Conservation (phyloP, 208 protist genomes). For the Trypanosoma cruzi region DNA sequence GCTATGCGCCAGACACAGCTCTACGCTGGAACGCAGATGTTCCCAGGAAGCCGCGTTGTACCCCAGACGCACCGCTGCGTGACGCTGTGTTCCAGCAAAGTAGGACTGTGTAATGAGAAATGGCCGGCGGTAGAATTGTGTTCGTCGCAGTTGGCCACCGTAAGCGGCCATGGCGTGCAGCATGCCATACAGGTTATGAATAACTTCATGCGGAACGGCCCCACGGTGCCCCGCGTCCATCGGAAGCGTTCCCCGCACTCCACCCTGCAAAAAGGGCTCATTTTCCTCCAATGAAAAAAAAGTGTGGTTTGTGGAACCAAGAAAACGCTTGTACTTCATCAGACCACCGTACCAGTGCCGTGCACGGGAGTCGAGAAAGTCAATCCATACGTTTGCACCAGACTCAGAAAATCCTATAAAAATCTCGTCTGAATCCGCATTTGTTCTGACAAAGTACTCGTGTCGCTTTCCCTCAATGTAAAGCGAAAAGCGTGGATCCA, state of each 20-base stretch:
- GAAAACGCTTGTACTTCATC: constrained; percentile 89
- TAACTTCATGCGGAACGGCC: constrained; percentile 88
- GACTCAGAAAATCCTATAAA: constrained; percentile 95
- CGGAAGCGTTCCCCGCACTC: constrained; percentile 82
- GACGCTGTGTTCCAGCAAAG: constrained; percentile 96
- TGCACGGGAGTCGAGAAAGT: constrained; percentile 87
- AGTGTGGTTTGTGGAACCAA: constrained; percentile 90
- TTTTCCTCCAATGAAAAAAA: constrained; percentile 98
- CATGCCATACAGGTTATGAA: constrained; percentile 97
- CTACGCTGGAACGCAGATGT: constrained; percentile 52
- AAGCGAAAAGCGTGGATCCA: constrained; percentile 60
- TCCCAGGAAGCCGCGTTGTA: constrained; percentile 19
- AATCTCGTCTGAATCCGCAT: constrained; percentile 37
- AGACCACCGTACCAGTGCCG: constrained; percentile 89
- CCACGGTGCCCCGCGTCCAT: constrained; percentile 80
- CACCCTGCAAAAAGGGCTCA: constrained; percentile 92
- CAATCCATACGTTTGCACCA: constrained; percentile 67
- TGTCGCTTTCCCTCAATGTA: constrained; percentile 61
- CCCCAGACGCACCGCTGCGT: constrained; percentile 88
- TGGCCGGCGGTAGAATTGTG: constrained; percentile 63
- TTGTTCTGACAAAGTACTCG: constrained; percentile 85
- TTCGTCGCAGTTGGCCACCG: constrained; percentile 77
- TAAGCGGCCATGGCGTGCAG: constrained; percentile 65
- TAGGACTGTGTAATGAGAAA: constrained; percentile 96
- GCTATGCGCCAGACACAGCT: constrained; percentile 86